These are phyloP conservation scores for Oryza punctata DNA, from an alignment of 176 grass and related monocot species.

Conservation along the genomic window DNA sequence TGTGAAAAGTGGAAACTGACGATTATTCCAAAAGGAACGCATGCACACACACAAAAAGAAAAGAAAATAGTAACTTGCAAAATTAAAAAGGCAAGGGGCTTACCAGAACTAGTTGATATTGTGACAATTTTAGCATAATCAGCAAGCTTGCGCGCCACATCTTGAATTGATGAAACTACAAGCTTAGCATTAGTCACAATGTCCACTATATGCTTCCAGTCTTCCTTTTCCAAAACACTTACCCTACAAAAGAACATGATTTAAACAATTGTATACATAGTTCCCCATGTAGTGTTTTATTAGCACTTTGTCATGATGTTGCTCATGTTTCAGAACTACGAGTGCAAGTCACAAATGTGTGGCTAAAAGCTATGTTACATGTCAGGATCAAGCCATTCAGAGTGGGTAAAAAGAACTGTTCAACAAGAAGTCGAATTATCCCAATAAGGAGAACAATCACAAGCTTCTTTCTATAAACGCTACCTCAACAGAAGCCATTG, in stretches of 20 bases:
- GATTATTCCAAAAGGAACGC: not conserved
- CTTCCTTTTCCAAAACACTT: constrained; percentile 85
- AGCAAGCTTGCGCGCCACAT: constrained; percentile 70
- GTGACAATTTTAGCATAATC: constrained; percentile 65
- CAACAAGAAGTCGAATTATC: not conserved
- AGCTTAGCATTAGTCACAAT: constrained; percentile 89
- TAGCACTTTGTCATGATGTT: not conserved
- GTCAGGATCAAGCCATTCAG: not conserved
- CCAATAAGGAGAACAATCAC: not conserved
- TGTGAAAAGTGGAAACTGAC: not conserved
- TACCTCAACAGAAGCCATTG: not conserved
- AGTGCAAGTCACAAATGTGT: not conserved
- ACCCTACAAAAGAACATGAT: constrained; percentile 58
- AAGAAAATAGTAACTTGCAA: not conserved
- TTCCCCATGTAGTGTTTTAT: not conserved
- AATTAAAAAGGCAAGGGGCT: constrained; percentile 15
- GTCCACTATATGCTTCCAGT: constrained; percentile 85
- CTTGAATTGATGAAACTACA: constrained; percentile 85
- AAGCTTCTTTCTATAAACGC: constrained; percentile 6
- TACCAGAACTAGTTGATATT: constrained; percentile 46
- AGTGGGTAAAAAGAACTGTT: not conserved
- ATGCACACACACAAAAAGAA: too few relatives aligned
- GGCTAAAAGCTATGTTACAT: not conserved
- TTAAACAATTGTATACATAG: not conserved
- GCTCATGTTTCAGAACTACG: not conserved